These are phyloP conservation scores for Colletotrichum sp. DNA, from an alignment of 2,329 filamentous ascomycete genomes.

Conservation along the genomic window DNA sequence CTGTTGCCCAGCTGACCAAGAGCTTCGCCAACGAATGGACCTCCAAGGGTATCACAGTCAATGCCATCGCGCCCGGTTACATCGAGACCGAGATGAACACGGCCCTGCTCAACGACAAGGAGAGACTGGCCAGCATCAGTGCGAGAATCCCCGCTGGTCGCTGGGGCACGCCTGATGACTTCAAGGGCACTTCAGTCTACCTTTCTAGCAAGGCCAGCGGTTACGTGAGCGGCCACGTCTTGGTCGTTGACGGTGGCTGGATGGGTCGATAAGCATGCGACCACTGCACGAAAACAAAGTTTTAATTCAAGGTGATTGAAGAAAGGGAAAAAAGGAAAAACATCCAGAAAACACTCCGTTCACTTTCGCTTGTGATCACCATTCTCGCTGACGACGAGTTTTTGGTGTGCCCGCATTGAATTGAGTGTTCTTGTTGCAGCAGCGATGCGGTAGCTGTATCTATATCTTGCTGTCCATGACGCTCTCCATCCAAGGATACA, in stretches of 20 bases:
- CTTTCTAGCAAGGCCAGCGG: conserved; percentile 77
- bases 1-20: conserved; percentile 84
- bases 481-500: conserved; percentile 68
- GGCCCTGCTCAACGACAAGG: conserved; percentile 76
- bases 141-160: conserved; percentile 82
- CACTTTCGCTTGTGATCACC: neutral
- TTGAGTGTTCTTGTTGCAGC: neutral
- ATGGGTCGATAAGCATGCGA: conserved; percentile 72
- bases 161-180: conserved; percentile 86
- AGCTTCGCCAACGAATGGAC: conserved; percentile 88
- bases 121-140: conserved; percentile 74
- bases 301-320: neutral
- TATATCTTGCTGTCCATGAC: conserved; percentile 44
- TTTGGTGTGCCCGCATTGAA: neutral
- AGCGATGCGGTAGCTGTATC: neutral
- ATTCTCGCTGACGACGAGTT: neutral
- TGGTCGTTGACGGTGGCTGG: conserved; percentile 91
- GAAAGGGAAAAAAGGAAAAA: neutral
- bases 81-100: conserved; percentile 95
- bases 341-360: neutral
- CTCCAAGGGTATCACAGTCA: conserved; percentile 79
- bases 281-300: neutral
- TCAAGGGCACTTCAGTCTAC: conserved; percentile 82
- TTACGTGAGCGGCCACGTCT: conserved; percentile 82
- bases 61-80: conserved; percentile 89